A percentile compares a stretch with the other conserved stretches of the same genome.
These are phyloP conservation scores for Clavispora fructus DNA, from an alignment of 805 yeast species.

Conservation along the genomic window DNA sequence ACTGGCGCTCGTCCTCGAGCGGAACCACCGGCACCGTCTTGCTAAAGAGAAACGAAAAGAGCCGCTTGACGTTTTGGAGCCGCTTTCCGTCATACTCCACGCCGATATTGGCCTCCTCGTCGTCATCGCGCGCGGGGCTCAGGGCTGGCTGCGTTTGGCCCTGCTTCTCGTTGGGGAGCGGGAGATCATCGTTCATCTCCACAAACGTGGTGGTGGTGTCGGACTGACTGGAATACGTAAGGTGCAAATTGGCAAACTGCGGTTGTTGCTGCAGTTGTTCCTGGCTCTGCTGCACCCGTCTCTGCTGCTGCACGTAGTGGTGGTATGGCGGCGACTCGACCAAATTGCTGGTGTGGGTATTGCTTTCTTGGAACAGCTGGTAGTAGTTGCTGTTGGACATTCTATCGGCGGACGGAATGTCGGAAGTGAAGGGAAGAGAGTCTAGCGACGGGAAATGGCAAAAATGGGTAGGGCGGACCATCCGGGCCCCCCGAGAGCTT, in stretches of 20 bases:
- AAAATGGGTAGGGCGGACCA: not conserved
- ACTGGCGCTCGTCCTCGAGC: slow-evolving; percentile 42
- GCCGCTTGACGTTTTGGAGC: slow-evolving; percentile 43
- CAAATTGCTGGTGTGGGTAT: not conserved
- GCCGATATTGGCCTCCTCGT: slow-evolving; percentile 8
- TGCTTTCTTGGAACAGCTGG: slow-evolving; percentile 1
- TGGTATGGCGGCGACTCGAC: slow-evolving; percentile 1
- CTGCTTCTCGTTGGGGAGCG: not conserved
- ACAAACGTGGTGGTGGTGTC: slow-evolving; percentile 14
- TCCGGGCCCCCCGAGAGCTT: not conserved
- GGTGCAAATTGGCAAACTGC: slow-evolving; percentile 3
- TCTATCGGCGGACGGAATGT: not conserved
- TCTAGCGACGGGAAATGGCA: not conserved
- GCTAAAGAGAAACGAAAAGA: slow-evolving; percentile 46
- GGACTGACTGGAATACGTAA: slow-evolving; percentile 4
- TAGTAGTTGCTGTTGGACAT: slow-evolving; percentile 10
- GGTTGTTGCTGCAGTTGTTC: too few relatives aligned
- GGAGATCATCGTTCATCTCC: slow-evolving; percentile 7
- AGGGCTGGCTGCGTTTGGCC: not conserved
- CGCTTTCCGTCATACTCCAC: not conserved
- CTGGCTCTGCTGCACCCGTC: not conserved
- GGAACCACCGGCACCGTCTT: slow-evolving; percentile 50
- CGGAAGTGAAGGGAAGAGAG: not conserved
- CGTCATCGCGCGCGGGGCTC: not conserved
- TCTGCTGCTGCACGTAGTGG: slow-evolving; percentile 1